These are phyloP conservation scores for Rhizopus stolonifer DNA, from an alignment of 371 early-diverging fungal species.

Conservation along the genomic window DNA sequence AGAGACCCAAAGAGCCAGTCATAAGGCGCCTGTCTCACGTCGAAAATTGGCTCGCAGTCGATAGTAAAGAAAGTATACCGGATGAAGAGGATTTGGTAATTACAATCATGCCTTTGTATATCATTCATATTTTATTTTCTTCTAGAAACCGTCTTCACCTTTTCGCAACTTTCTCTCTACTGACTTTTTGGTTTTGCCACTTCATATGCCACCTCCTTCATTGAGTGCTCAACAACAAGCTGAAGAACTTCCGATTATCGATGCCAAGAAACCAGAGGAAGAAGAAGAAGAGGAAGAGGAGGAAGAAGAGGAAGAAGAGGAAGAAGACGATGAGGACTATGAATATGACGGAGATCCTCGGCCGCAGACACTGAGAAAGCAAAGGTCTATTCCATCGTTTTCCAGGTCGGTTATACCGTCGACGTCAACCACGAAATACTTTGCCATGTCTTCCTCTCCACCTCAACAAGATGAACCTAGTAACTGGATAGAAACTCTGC, in stretches of 20 bases:
- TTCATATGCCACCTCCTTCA: conserved; percentile 54
- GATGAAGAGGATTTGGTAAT: conserved; percentile 53
- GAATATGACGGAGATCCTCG: conserved; percentile 20
- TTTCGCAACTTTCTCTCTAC: conserved; percentile 44
- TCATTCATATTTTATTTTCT: not conserved
- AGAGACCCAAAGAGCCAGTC: conserved; percentile 16
- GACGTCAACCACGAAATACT: conserved; percentile 33
- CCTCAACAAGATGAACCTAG: conserved; percentile 16
- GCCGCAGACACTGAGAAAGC: conserved; percentile 8
- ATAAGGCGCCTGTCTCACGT: conserved; percentile 53
- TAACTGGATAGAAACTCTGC: conserved; percentile 27
- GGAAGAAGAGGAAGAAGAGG: conserved; percentile 23
- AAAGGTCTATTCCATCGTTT: conserved; percentile 40
- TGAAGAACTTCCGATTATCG: conserved; percentile 6
- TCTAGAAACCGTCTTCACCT: conserved; percentile 28
- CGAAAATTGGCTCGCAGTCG: conserved; percentile 50
- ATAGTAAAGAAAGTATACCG: conserved; percentile 52
- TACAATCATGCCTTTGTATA: not conserved
- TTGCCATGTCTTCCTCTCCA: conserved; percentile 43
- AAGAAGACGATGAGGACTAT: conserved; percentile 10
- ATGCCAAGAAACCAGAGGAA: conserved; percentile 12
- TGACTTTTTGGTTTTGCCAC: conserved; percentile 48
- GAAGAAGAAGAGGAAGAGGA: conserved; percentile 28
- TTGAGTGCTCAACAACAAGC: conserved; percentile 25
- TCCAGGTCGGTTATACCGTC: conserved; percentile 24